Evolutionary conservation across 768 basidiomycete species (phyloP).

Genomic region (Kwoniella europaea): DNA sequence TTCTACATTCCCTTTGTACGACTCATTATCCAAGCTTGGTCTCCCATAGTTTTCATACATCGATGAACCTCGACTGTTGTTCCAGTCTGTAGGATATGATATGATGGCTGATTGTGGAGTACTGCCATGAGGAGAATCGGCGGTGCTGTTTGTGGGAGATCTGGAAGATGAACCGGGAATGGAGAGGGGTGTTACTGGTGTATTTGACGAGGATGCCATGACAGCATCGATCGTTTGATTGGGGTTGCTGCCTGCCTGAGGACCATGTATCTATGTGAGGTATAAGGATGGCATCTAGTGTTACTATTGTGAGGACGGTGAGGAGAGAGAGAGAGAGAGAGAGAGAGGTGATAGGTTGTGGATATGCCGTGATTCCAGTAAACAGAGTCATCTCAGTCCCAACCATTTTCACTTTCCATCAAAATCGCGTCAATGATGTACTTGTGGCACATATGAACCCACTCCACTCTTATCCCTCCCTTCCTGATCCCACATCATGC

Average conservation of each 20-base stretch:
- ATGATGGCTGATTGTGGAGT: slow-evolving; percentile 41
- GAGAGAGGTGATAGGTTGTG: not conserved
- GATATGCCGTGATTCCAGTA: slow-evolving; percentile 23
- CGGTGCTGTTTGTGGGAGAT: slow-evolving; percentile 16
- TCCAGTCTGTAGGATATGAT: slow-evolving; percentile 30
- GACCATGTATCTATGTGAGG: not conserved
- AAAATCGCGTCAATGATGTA: not conserved
- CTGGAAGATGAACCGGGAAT: slow-evolving; percentile 21
- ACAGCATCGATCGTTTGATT: slow-evolving; percentile 2
- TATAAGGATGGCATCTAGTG: not conserved
- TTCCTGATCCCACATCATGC: no score
- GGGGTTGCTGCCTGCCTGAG: not conserved
- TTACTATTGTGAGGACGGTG: not conserved
- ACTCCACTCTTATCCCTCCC: no score
- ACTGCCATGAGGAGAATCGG: slow-evolving; percentile 16
- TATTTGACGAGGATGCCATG: slow-evolving; percentile 17
- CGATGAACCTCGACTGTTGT: slow-evolving; percentile 20
- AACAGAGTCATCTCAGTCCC: not conserved
- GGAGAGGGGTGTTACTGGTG: slow-evolving; percentile 19
- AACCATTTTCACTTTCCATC: not conserved
- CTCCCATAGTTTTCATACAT: slow-evolving; percentile 17
- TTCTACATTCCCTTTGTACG: slow-evolving; percentile 16
- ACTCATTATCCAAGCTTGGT: slow-evolving; percentile 19
- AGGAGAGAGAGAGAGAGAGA: no score
- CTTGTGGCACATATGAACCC: not conserved